These are phyloP conservation scores for Niebla homalea DNA, from an alignment of 495 filamentous ascomycete genomes.

Conservation along the genomic window DNA sequence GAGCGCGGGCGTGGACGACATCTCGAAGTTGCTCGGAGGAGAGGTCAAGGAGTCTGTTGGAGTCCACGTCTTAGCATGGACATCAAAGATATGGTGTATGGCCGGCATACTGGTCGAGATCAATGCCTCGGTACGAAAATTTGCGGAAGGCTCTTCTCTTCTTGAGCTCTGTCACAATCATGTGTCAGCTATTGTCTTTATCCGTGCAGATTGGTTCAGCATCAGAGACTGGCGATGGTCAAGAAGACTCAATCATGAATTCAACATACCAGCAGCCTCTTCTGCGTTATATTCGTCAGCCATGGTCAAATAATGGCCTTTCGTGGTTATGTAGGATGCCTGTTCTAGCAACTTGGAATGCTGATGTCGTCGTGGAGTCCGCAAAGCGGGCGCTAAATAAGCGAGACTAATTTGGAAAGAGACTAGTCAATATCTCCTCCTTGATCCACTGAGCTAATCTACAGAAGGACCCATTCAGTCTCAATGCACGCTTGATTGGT, in stretches of 20 bases:
- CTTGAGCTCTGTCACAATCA: constrained; percentile 63
- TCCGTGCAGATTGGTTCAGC: constrained; percentile 25
- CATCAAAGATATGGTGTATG: constrained; percentile 36
- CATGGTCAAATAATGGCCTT: constrained; percentile 47
- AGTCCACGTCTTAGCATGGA: constrained; percentile 23
- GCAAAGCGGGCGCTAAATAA: not conserved
- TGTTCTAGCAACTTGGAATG: constrained; percentile 15
- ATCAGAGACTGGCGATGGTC: not conserved
- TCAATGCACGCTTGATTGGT: not conserved
- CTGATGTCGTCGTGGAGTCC: too few relatives aligned
- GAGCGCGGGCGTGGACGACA: constrained; percentile 96
- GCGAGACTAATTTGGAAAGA: constrained; percentile 1
- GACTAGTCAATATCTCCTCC: not conserved
- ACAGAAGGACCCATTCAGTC: too few relatives aligned
- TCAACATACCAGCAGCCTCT: constrained; percentile 73
- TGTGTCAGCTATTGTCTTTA: too few relatives aligned
- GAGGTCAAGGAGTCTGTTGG: constrained; percentile 81
- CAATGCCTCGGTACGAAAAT: constrained; percentile 98
- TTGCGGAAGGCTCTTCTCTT: constrained; percentile 99
- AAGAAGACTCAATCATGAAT: too few relatives aligned
- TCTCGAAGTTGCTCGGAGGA: constrained; percentile 96
- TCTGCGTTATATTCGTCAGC: constrained; percentile 95
- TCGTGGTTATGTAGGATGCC: too few relatives aligned
- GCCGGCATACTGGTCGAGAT: constrained; percentile 88
- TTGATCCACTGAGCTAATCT: too few relatives aligned